Evolutionary conservation across 768 basidiomycete species (phyloP), one percentile per base, ranked within the genome.

Genomic region (Hypsizygus marmoreus): DNA sequence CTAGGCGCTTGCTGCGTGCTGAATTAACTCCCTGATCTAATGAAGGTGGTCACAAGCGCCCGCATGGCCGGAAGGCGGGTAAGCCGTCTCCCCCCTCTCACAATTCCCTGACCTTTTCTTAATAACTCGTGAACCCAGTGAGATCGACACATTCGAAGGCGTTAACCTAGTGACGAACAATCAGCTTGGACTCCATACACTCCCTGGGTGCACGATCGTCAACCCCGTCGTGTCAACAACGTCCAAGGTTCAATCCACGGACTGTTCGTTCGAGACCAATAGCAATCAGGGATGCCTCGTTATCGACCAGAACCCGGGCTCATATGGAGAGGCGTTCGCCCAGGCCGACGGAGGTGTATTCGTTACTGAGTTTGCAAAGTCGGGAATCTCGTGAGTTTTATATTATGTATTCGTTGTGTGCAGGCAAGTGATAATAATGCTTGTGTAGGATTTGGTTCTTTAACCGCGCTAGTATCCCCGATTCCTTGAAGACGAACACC

Each of bases 101-200:
- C 23, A n/a, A 9, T 29, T 13, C 23, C 33, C 8, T 30, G n/a
- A n/a, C 35, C 22, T 42, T 29, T 24, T 33, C 31, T 16, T 23
- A 16, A 29, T 12, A 7, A 3, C n/a, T 35, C 14, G 33, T 4
- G 12, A 11, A 19, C 25, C 4, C 30, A 73, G 75, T 20, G 85
- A 89, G 59, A 85, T 88, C 50, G 91, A 93, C 62, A 87, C 86
- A 8, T 79, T 93, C 47, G 91, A 94, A 62, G 86, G 82, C 25
- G 84, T 93, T 51, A 93, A 94, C 64, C 60, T 76, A 38, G 76
- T 76, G 31, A 71, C 72, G 3, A 67, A 71, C 43, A 88, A 85
- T 50, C 85, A 87, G 59, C 81, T 86, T 75, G 75, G 73, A 6
- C 68, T 92, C 12, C 91, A 92, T 62, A 88, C 88, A 0, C 69